Evolutionary conservation across 768 basidiomycete genomes (phyloP).

Genomic region (Tricholoma matsutake): DNA sequence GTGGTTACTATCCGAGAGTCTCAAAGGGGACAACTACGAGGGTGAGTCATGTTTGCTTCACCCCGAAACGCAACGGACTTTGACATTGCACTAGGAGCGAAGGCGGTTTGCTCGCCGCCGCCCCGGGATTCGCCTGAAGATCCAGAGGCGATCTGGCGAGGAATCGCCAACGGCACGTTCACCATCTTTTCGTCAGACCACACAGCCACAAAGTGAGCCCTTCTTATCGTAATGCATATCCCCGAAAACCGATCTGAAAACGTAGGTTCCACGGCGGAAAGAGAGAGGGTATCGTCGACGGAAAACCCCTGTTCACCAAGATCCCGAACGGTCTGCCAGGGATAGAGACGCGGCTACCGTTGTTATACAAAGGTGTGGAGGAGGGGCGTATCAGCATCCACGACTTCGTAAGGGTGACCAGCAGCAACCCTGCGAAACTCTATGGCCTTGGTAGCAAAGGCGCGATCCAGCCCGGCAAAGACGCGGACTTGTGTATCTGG

Average conservation of each 20-base stretch:
- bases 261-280: not conserved
- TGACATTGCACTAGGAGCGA: not conserved
- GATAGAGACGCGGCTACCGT: not conserved
- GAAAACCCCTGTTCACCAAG: not conserved
- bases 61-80: not conserved
- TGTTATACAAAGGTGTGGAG: not conserved
- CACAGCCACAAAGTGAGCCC: not conserved
- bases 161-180: not conserved
- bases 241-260: not conserved
- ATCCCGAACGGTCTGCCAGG: not conserved
- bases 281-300: not conserved
- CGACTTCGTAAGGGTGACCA: not conserved
- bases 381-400: not conserved
- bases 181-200: not conserved
- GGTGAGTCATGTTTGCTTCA: not conserved
- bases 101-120: not conserved
- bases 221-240: not conserved
- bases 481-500: not conserved
- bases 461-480: not conserved
- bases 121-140: not conserved
- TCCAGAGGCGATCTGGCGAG: not conserved
- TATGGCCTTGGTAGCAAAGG: not conserved
- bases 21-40: not conserved
- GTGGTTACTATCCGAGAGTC: not conserved
- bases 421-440: not conserved